Evolutionary conservation across 2,329 filamentous ascomycete genomes (phyloP).

Genomic region (Cytospora mali): DNA sequence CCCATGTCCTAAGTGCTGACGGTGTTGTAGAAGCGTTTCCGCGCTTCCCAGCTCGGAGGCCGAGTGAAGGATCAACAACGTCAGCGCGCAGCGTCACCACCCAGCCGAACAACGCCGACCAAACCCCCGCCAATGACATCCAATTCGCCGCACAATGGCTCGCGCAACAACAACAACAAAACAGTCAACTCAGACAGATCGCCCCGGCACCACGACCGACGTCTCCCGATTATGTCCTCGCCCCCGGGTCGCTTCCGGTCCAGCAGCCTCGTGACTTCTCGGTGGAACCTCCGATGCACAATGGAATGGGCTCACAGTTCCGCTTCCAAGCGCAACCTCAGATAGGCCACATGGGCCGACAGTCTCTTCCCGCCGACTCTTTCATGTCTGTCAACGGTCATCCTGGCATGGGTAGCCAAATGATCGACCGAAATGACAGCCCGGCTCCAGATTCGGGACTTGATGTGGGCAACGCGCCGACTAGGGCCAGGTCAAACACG

Average conservation of each 20-base stretch:
- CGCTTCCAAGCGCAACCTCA: slow-evolving; percentile 46
- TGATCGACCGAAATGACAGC: slow-evolving; percentile 62
- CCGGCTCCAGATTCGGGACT: slow-evolving; percentile 59
- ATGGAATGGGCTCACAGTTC: slow-evolving; percentile 40
- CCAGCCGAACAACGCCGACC: slow-evolving; percentile 53
- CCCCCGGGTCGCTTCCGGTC: slow-evolving; percentile 52
- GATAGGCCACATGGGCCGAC: slow-evolving; percentile 42
- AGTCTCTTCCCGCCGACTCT: slow-evolving; percentile 57
- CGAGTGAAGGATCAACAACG: slow-evolving; percentile 42
- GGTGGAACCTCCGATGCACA: slow-evolving; percentile 54
- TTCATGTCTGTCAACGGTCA: slow-evolving; percentile 41
- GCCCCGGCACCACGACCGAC: slow-evolving; percentile 47
- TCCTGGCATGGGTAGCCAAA: slow-evolving; percentile 46
- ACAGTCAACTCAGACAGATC: slow-evolving; percentile 49
- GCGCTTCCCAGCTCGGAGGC: slow-evolving; percentile 25
- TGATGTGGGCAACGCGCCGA: slow-evolving; percentile 50
- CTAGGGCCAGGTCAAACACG: slow-evolving; percentile 67
- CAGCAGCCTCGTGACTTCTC: slow-evolving; percentile 46
- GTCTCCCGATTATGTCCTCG: slow-evolving; percentile 60
- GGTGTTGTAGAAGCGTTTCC: slow-evolving; percentile 26
- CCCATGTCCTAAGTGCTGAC: slow-evolving; percentile 9
- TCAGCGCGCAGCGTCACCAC: slow-evolving; percentile 58
- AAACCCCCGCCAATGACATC: slow-evolving; percentile 47
- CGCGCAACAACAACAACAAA: slow-evolving; percentile 38
- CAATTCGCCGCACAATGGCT: slow-evolving; percentile 54